Evolutionary conservation across 1,284 basidiomycete genomes (phyloP), one percentile per base, ranked within the genome.

Genomic region (Ceratobasidium sp.): DNA sequence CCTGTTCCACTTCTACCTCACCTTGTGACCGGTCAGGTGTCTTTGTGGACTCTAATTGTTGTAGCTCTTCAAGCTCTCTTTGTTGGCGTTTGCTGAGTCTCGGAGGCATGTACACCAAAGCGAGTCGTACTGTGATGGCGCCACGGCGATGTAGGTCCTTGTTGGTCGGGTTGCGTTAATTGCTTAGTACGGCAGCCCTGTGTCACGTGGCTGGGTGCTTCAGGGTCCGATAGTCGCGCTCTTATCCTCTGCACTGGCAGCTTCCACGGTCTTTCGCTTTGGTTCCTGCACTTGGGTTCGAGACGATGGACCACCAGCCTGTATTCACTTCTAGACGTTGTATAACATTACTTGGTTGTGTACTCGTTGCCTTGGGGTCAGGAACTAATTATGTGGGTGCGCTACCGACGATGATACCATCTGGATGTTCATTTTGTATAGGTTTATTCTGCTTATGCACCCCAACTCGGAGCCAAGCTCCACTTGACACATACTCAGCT

Each of bases 1-100:
- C 59, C 34, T 62, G 44, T 61, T 80, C 81, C 5, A 82, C 79
- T 1, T 78, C 80, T n/a, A 49, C 77, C 9, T 81, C 81, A 37
- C 82, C 81, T 8, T 57, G 59, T 61, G 44, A 57, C n/a, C 29
- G 49, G 34, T 49, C 57, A 44, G 57, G 40, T 46, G 57, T 32
- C 25, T 62, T 57, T 17, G 49, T n/a, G 11, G 76, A 78, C 54
- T 79, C 80, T 85, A 1, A 93, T 84, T 0, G 88, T 86, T 59
- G 88, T 84, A 95, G 88, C 81, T 96, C 94, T 78, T 95, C 93
- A 29, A 90, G 87, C 81, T 95, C 94, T 59, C 95, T 86, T 80
- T 95, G 91, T 82, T 96, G 95, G 64, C 95, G 87, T 84, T 95
- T 97, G 84, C 90, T 96, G 22, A 86, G 80, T 43, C 86, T 80